These are phyloP conservation scores for Lentinula raphanica DNA, from an alignment of 768 basidiomycete species.

Conservation along the genomic window DNA sequence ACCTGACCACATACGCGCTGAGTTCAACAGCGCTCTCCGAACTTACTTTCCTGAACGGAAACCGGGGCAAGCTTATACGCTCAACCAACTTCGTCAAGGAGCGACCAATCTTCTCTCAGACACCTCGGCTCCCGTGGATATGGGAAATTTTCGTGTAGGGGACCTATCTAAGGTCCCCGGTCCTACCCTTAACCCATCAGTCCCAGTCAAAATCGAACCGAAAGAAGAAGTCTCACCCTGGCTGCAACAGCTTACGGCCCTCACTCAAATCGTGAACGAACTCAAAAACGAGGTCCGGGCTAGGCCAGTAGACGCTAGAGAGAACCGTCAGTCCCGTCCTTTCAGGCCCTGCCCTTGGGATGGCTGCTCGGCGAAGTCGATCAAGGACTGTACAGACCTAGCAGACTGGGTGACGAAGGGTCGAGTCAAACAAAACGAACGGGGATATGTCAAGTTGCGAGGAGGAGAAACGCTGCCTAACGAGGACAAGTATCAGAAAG, in stretches of 20 bases:
- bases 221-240: background rate
- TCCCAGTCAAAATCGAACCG: background rate
- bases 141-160: background rate
- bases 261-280: background rate
- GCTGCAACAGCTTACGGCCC: background rate
- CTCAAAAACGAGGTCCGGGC: background rate
- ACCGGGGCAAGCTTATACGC: background rate
- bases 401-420: background rate
- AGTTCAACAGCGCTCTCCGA: background rate
- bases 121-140: background rate
- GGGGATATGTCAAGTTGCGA: background rate
- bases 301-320: background rate
- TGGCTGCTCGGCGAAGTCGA: too few species aligned
- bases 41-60: too few species aligned
- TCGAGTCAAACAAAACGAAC: background rate
- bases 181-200: background rate
- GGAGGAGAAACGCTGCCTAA: background rate
- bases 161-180: background rate
- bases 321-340: background rate
- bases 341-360: too few species aligned
- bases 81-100: background rate
- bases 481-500: background rate
- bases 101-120: background rate
- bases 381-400: background rate
- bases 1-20: background rate